Evolutionary conservation across 495 filamentous ascomycete genomes (phyloP), one percentile per base, ranked within the genome.

Genomic region (Penicillium cosmopolitanum): DNA sequence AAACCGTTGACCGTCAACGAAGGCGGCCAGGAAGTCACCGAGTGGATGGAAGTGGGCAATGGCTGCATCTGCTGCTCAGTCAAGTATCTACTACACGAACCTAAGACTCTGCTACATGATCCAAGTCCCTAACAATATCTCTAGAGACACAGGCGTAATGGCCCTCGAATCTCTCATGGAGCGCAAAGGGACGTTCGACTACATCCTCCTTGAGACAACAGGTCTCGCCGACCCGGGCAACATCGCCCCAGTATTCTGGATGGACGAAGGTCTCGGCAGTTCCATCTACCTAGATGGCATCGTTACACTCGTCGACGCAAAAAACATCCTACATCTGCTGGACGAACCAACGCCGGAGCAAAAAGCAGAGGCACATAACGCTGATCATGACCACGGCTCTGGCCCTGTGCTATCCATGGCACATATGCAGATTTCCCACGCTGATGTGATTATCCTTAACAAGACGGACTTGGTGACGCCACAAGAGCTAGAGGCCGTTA

Each of bases 21-120:
- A 71, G 89, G 86, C 62, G 92, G 90, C 51, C 85, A 93, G 61
- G 84, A 93, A 72, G 90, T 93, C 3, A 89, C 95, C 65, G 93
- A 97, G 76, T 97, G 94, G 94, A 85, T 98, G 50, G 91, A 96
- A 62, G 86, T 98, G 50, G 92, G 89, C 46, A 98, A 98, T 67
- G 95, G 95, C 58, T 98, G 95, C 78, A 93, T 98, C 65, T 98
- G 95, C 77, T 98, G 95, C 76, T 96, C 94, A 21, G 93, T 98
- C 65, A 98, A 96, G 91, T 94, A 82, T n/a, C 7, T 23, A 16
- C 16, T 7, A 31, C 8, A 9, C 28, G 11, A 38, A 5, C 9
- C 5, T 13, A 0, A n/a, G 15, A 44, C n/a, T 19, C 15, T 40
- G 12, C 19, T 53, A 31, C 23, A 18, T 46, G 33, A 10, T 10